Evolutionary conservation across 1,284 basidiomycete genomes (phyloP).

Genomic region (Salmacisia buchloeana): DNA sequence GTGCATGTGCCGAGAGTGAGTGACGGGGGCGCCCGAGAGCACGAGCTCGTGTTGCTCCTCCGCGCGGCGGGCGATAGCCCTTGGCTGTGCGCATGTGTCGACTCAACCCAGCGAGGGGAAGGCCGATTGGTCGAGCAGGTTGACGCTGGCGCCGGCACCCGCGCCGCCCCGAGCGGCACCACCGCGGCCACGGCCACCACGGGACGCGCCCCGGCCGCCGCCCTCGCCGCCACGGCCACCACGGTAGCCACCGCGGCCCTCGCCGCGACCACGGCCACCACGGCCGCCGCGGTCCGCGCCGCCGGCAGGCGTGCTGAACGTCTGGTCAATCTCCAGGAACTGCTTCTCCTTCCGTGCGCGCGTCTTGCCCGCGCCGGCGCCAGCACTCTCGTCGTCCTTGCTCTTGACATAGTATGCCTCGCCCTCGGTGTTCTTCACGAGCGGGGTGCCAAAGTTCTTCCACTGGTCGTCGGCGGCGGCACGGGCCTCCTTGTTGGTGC

Average conservation of each 20-base stretch:
- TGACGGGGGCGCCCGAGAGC: too few relatives aligned
- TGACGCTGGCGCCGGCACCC: slow-evolving; percentile 61
- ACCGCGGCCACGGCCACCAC: slow-evolving; percentile 54
- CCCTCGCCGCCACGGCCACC: slow-evolving; percentile 31
- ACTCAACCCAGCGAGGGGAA: slow-evolving; percentile 47
- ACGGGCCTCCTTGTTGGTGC: slow-evolving; percentile 29
- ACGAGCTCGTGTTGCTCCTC: too few relatives aligned
- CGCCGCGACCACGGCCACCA: slow-evolving; percentile 27
- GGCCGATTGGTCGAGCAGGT: slow-evolving; percentile 51
- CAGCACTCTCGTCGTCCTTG: slow-evolving; percentile 8
- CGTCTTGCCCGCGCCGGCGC: slow-evolving; percentile 26
- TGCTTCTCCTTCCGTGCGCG: slow-evolving; percentile 19
- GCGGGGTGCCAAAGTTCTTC: slow-evolving; percentile 36
- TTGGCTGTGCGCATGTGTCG: too few relatives aligned
- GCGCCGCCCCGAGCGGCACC: slow-evolving; percentile 52
- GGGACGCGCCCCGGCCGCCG: slow-evolving; percentile 26
- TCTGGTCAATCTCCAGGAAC: slow-evolving; percentile 21
- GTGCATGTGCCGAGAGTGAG: too few relatives aligned
- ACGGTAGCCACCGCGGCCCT: slow-evolving; percentile 26
- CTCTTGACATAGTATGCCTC: slow-evolving; percentile 37
- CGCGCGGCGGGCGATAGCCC: too few relatives aligned
- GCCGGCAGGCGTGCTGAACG: slow-evolving; percentile 15
- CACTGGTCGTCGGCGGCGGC: slow-evolving; percentile 32
- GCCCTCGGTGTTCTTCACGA: slow-evolving; percentile 28
- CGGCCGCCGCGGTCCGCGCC: slow-evolving; percentile 16